Evolutionary conservation across 2,329 filamentous ascomycete species (phyloP).

Genomic region (Apiospora marii): DNA sequence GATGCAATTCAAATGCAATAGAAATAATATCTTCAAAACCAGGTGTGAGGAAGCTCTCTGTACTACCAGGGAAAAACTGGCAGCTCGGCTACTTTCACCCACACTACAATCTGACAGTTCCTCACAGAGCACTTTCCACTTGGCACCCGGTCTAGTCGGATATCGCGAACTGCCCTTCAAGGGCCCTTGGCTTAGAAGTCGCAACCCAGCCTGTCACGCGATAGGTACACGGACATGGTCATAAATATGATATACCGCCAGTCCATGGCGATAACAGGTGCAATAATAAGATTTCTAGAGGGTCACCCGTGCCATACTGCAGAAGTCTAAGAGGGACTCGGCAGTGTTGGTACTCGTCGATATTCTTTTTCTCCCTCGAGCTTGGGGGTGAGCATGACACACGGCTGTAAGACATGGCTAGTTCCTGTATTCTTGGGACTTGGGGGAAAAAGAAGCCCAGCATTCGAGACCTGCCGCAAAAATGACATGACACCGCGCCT

Average conservation of each 20-base stretch:
- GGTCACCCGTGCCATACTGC: background rate
- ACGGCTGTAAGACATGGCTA: slow-evolving; percentile 7
- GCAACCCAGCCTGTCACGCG: background rate
- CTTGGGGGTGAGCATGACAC: slow-evolving; percentile 17
- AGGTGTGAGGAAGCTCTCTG: background rate
- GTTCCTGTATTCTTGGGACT: background rate
- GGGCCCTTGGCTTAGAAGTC: background rate
- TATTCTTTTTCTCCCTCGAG: background rate
- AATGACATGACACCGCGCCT: slow-evolving; percentile 3
- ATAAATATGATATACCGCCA: background rate
- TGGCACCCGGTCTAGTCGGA: background rate
- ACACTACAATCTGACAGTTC: background rate
- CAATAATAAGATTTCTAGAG: background rate
- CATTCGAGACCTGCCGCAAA: background rate
- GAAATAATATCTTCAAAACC: background rate
- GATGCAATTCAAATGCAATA: background rate
- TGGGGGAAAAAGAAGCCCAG: background rate
- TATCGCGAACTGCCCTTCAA: background rate
- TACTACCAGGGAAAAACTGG: background rate
- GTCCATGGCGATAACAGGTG: slow-evolving; percentile 3
- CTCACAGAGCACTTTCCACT: background rate
- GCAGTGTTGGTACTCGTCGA: slow-evolving; percentile 1
- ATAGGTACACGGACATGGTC: background rate
- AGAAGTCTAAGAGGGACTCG: background rate
- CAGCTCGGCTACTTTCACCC: background rate